Conservation (phyloP, 2,329 filamentous ascomycete species). For the Diplodia corticola region DNA sequence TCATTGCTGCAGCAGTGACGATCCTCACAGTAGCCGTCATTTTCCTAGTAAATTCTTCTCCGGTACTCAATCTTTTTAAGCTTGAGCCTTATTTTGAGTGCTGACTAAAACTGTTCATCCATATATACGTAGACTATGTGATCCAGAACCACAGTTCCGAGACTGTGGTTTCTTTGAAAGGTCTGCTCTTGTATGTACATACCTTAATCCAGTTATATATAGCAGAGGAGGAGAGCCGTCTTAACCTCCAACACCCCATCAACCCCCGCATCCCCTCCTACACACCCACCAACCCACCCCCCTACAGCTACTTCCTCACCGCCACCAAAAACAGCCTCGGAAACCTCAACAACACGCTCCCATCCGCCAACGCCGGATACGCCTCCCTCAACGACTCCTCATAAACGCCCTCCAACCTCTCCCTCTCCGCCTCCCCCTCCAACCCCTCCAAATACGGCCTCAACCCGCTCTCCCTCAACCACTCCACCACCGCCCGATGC, state of each 20-base stretch:
- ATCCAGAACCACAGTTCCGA: too few relatives aligned
- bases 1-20: background rate
- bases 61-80: background rate
- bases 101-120: background rate
- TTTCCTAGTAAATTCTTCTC: background rate
- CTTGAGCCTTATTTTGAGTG: background rate
- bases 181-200: too few relatives aligned
- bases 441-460: conserved; percentile 56
- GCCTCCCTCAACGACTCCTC: conserved; percentile 43
- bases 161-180: too few relatives aligned
- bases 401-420: conserved; percentile 52
- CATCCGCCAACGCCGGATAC: conserved; percentile 52
- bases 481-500: conserved; percentile 57
- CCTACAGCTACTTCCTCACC: background rate
- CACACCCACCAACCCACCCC: too few relatives aligned
- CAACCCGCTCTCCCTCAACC: conserved; percentile 60
- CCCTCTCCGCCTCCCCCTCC: conserved; percentile 37
- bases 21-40: background rate
- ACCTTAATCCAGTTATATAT: too few relatives aligned
- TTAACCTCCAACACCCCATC: too few relatives aligned
- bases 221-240: too few relatives aligned
- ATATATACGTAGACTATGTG: background rate
- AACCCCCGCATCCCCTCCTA: too few relatives aligned
- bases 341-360: conserved; percentile 57
- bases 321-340: conserved; percentile 58